Conservation (phyloP, 73 alveolate species). For the Uronychia setigera region DNA sequence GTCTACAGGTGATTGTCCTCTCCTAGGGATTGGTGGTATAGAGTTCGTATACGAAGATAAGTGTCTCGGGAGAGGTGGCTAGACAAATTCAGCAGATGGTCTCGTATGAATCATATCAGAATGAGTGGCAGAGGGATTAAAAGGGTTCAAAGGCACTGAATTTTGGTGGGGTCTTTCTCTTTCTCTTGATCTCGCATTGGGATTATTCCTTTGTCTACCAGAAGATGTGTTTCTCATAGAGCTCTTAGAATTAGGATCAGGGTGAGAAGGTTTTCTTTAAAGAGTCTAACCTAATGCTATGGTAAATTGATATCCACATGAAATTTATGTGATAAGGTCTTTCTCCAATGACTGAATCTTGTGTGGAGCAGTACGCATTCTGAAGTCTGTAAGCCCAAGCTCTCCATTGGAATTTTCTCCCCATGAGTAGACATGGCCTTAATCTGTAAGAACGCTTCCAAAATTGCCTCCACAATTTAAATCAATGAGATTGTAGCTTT, state of each 20-base stretch:
- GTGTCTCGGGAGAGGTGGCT: no score
- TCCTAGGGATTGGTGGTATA: neutral
- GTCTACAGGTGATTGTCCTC: neutral
- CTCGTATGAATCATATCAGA: no score
- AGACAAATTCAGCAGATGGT: no score
- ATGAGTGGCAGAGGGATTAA: no score
- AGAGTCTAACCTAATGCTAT: slow-evolving; percentile 54
- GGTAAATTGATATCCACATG: slow-evolving; percentile 62
- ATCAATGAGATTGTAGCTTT: slow-evolving; percentile 8
- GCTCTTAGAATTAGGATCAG: no score
- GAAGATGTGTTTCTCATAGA: no score
- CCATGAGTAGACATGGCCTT: slow-evolving; percentile 61
- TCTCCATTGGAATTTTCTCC: slow-evolving; percentile 63
- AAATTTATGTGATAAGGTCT: slow-evolving; percentile 17
- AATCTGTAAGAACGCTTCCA: slow-evolving; percentile 43
- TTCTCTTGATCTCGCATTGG: neutral
- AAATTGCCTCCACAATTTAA: slow-evolving; percentile 35
- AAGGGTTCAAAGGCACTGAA: no score
- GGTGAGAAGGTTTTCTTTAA: no score
- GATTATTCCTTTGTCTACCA: neutral
- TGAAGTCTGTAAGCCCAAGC: slow-evolving; percentile 45
- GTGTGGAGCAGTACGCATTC: slow-evolving; percentile 24
- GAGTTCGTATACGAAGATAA: neutral
- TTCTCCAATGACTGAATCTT: neutral
- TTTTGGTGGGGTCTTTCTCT: neutral